Evolutionary conservation across 257 asterid species (phyloP).

Genomic region (Ajuga chamaepitys): DNA sequence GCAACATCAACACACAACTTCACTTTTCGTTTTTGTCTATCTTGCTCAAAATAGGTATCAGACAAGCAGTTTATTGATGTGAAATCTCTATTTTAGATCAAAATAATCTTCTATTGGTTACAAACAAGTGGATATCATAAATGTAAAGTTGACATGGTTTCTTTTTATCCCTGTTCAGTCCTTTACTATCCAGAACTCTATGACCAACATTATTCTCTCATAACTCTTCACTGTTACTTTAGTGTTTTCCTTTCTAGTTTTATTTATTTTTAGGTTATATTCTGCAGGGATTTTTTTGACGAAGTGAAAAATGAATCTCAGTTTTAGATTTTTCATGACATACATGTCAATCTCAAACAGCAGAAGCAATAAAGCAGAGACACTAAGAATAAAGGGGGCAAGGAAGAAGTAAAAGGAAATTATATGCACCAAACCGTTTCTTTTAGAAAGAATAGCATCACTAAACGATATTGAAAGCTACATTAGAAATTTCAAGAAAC

Average conservation of each 20-base stretch:
- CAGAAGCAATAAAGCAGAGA: neutral
- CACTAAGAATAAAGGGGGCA: neutral
- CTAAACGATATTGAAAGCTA: neutral
- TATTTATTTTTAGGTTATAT: no score
- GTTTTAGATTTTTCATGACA: no score
- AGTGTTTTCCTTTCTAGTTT: no score
- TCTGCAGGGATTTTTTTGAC: neutral
- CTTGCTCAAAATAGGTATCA: neutral
- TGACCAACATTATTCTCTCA: slow-evolving; percentile 2
- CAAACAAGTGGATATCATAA: neutral
- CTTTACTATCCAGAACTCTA: slow-evolving; percentile 2
- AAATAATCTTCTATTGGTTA: neutral
- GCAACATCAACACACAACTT: neutral
- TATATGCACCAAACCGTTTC: neutral
- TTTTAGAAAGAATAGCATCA: neutral
- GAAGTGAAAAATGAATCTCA: neutral
- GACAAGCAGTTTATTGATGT: neutral
- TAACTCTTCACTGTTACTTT: slow-evolving; percentile 9
- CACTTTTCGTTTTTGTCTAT: neutral
- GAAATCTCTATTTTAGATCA: neutral
- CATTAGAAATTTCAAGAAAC: no score
- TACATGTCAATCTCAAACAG: slow-evolving; percentile 9
- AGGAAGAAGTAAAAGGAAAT: neutral
- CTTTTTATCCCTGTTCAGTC: neutral
- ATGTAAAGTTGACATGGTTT: neutral